A percentile compares a stretch with the other conserved stretches of the same genome.
Conservation (phyloP, 2,329 filamentous ascomycete species). For the Cordyceps cicadae region DNA sequence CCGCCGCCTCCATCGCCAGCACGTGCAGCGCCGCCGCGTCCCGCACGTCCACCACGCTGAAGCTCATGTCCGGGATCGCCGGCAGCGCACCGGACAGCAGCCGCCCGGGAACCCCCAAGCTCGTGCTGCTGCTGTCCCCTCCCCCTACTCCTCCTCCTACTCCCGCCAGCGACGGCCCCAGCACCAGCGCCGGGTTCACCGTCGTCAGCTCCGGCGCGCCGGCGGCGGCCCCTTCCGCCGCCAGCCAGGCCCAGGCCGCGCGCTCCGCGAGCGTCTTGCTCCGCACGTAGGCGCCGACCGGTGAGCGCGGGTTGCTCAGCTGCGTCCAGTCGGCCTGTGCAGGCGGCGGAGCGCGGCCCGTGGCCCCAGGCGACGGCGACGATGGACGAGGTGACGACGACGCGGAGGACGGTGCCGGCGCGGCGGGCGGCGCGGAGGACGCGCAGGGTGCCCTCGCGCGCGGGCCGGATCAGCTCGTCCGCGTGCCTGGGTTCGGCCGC, state of each 20-base stretch:
- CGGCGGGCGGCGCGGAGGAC: slow-evolving; percentile 14
- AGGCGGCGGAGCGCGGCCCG: neutral
- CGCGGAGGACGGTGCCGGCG: slow-evolving; percentile 14
- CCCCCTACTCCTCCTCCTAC: too few relatives aligned
- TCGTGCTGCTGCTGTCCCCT: slow-evolving; percentile 2
- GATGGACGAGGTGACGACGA: slow-evolving; percentile 15
- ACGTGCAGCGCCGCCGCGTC: slow-evolving; percentile 16
- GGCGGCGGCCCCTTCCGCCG: neutral
- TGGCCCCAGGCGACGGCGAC: slow-evolving; percentile 5
- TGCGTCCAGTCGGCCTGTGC: slow-evolving; percentile 7
- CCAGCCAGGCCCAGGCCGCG: slow-evolving; percentile 16
- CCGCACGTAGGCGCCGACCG: slow-evolving; percentile 7
- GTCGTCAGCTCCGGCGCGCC: slow-evolving; percentile 3
- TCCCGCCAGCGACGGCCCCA: slow-evolving; percentile 11
- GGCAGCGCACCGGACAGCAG: slow-evolving; percentile 19
- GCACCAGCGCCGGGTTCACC: slow-evolving; percentile 14
- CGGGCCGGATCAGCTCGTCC: slow-evolving; percentile 15
- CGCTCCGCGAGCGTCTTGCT: slow-evolving; percentile 15
- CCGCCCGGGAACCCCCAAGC: slow-evolving; percentile 19
- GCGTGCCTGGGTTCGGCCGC: slow-evolving; percentile 11
- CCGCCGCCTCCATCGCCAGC: slow-evolving; percentile 5
- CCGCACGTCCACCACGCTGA: slow-evolving; percentile 17
- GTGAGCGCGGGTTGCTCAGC: neutral
- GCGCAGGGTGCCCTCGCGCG: slow-evolving; percentile 16
- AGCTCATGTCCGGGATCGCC: slow-evolving; percentile 20